Base-by-base conservation (phyloP, 1,284 basidiomycete genomes). In the Austroboletus niveus region DNA sequence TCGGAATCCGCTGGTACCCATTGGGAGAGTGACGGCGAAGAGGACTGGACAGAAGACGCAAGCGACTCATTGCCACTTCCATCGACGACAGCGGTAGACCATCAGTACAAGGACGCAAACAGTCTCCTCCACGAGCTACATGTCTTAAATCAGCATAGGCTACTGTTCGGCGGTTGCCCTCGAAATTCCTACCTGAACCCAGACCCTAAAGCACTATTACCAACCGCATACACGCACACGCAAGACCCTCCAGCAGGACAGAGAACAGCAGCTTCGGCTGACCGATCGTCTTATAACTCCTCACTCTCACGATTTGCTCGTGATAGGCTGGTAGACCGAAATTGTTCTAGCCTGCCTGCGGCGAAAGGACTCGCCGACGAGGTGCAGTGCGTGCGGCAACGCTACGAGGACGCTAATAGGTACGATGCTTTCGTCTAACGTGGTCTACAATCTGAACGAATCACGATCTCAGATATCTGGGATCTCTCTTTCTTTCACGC, bases 331-430 rank as follows among this genome's bases (percentile, higher is more conserved):
- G 27, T n/a, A 8, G 38, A 14, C 31, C 51, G 22, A 49, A 39
- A 31, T 22, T 41, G 14, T 44, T 12, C 31, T 34, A n/a, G 45
- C 11, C 46, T 14, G 5, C 20, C 36, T 42, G 24, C 17, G 17
- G 44, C 35, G 11, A 59, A 54, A 31, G 51, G 54, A 30, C 45
- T 66, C 24, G 38, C 57, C 42, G 49, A 61, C 35, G 79, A 80
- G 58, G 70, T 67, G 0, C 62, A 71, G 45, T 66, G 61, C 27
- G 84, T 87, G 15, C 75, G 75, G 42, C 75, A 81, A 49, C 76
- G 74, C 17, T 89, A 89, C 52, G 84, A 83, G 61, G 78, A 78
- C 49, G 73, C 74, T 1, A 89, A 89, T 63, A 84, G 73, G 87
- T 85, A 47, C 47, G 66, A 55, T 54, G 46, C 36, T 41, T 34